These are phyloP conservation scores for Cubamyces lactineus DNA, from an alignment of 768 basidiomycete genomes.

Conservation along the genomic window DNA sequence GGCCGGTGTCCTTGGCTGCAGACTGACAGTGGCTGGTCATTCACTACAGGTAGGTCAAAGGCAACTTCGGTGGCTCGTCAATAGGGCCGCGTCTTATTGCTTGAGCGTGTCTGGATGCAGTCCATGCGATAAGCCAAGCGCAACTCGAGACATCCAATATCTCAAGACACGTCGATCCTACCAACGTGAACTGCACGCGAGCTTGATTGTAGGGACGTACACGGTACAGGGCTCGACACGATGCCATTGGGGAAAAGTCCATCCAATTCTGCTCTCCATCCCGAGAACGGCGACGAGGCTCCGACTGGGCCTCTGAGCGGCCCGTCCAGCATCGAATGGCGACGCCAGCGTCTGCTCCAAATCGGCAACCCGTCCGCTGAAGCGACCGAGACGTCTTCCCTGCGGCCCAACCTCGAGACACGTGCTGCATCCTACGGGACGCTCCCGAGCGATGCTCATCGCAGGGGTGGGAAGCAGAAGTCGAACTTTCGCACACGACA, in stretches of 20 bases:
- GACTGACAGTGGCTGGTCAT: not conserved
- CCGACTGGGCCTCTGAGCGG: conserved; percentile 43
- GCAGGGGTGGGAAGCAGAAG: conserved; percentile 11
- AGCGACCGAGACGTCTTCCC: conserved; percentile 25
- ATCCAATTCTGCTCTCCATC: conserved; percentile 7
- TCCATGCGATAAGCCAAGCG: not conserved
- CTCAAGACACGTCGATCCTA: not conserved
- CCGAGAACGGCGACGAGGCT: conserved; percentile 24
- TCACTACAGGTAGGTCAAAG: not conserved
- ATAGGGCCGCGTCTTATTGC: not conserved
- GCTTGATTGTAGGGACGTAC: not conserved
- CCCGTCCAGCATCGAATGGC: conserved; percentile 62
- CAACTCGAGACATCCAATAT: not conserved
- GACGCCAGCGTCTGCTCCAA: conserved; percentile 60
- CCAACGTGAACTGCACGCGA: not conserved
- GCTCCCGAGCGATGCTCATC: conserved; percentile 31
- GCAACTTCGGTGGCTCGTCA: not conserved
- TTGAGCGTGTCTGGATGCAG: not conserved
- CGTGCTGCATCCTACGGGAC: conserved; percentile 59
- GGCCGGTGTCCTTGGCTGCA: not conserved
- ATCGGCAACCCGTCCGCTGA: conserved; percentile 43
- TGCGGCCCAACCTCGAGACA: conserved; percentile 30
- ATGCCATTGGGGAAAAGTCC: conserved; percentile 21
- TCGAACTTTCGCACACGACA: conserved; percentile 39
- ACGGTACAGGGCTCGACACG: not conserved